Conservation (phyloP, 1,284 basidiomycete species). For the Heliocybe sulcata region DNA sequence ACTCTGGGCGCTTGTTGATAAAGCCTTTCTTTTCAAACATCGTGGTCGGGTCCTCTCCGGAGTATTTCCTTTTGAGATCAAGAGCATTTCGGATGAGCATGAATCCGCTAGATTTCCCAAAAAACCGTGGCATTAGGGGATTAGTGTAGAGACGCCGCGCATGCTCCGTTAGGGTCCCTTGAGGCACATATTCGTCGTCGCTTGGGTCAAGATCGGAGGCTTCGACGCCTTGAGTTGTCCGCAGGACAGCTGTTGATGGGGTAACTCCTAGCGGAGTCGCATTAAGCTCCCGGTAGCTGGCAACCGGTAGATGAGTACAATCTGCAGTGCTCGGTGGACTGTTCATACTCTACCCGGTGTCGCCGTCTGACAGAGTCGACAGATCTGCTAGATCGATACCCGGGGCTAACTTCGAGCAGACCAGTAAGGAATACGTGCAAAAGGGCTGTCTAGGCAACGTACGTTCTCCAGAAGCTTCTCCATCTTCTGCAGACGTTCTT, state of each 20-base stretch:
- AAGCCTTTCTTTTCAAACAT: neutral
- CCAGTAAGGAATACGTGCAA: slow-evolving; percentile 1
- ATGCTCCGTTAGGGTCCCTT: slow-evolving; percentile 19
- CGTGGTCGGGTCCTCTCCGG: slow-evolving; percentile 19
- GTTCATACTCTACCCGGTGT: neutral
- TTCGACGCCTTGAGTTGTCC: neutral
- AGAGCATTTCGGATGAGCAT: slow-evolving; percentile 61
- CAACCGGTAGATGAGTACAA: neutral
- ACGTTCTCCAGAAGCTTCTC: slow-evolving; percentile 59
- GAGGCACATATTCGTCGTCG: slow-evolving; percentile 24
- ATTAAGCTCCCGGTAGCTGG: neutral
- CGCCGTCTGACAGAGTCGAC: neutral
- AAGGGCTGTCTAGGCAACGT: slow-evolving; percentile 12
- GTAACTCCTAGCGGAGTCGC: neutral
- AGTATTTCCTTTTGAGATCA: slow-evolving; percentile 57
- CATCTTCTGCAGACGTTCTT: slow-evolving; percentile 65
- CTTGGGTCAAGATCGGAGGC: slow-evolving; percentile 28
- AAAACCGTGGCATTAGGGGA: slow-evolving; percentile 42
- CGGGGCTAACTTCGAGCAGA: slow-evolving; percentile 23
- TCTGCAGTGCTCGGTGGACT: too few relatives aligned
- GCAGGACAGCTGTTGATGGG: neutral
- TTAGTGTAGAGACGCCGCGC: slow-evolving; percentile 26
- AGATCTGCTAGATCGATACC: neutral
- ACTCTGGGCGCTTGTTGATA: slow-evolving; percentile 24
- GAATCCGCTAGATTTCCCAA: slow-evolving; percentile 66